These are phyloP conservation scores for Stevia rebaudiana DNA, from an alignment of 140 eudicot species.

Conservation along the genomic window DNA sequence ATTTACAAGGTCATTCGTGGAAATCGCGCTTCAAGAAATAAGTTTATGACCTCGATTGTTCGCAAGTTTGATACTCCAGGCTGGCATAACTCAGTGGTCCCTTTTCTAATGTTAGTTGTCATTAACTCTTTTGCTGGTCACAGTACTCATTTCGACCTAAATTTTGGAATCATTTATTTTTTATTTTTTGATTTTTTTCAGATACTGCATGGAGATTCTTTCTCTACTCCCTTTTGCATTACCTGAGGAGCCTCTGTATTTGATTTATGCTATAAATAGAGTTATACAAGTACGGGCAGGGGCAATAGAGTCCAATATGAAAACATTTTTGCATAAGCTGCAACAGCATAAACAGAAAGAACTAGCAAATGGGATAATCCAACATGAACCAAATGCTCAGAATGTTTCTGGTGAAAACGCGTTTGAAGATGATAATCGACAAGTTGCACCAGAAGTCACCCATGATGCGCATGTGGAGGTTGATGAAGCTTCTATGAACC, in stretches of 20 bases:
- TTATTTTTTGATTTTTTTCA: conserved; percentile 37
- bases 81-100: conserved; percentile 52
- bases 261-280: conserved; percentile 80
- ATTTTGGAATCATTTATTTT: too few relatives aligned
- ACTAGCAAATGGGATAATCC: conserved; percentile 41
- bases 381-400: conserved; percentile 24
- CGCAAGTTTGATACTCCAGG: conserved; percentile 78
- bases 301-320: conserved; percentile 75
- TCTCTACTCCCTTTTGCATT: conserved; percentile 76
- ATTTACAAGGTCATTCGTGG: conserved; percentile 96
- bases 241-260: conserved; percentile 90
- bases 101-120: conserved; percentile 61
- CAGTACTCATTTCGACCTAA: not conserved
- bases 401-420: conserved; percentile 25
- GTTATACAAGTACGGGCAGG: conserved; percentile 94
- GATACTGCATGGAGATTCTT: conserved; percentile 93
- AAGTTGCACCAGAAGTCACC: conserved; percentile 26
- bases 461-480: conserved; percentile 29
- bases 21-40: conserved; percentile 79
- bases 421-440: conserved; percentile 27
- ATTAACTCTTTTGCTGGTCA: not conserved
- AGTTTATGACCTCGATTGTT: conserved; percentile 89
- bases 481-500: conserved; percentile 28
- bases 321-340: conserved; percentile 52
- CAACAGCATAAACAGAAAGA: conserved; percentile 39